Conservation (phyloP, 2,329 filamentous ascomycete species). For the Colletotrichum eremochloae region DNA sequence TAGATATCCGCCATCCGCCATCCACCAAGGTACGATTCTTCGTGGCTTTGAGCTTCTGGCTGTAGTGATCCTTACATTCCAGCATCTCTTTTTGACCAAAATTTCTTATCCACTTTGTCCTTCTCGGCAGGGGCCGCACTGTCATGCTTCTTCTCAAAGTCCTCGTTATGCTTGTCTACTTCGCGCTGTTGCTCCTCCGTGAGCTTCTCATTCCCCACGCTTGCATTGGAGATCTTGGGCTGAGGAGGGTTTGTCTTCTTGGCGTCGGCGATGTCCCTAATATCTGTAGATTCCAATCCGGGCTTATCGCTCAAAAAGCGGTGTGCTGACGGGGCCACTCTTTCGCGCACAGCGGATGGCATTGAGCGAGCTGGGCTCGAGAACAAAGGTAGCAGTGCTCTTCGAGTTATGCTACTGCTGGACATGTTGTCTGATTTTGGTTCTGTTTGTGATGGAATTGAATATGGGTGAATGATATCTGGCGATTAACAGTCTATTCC, state of each 20-base stretch:
- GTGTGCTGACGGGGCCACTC: background rate
- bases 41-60: background rate
- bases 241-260: slow-evolving; percentile 52
- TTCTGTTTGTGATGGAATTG: background rate
- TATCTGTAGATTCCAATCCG: slow-evolving; percentile 30
- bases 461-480: background rate
- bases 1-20: background rate
- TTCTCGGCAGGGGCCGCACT: slow-evolving; percentile 54
- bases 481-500: background rate
- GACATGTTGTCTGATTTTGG: slow-evolving; percentile 2
- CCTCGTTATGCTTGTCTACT: slow-evolving; percentile 69
- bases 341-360: background rate
- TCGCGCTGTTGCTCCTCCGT: slow-evolving; percentile 67
- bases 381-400: background rate
- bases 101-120: slow-evolving; percentile 69
- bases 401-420: background rate
- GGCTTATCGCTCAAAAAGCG: slow-evolving; percentile 34
- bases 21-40: background rate
- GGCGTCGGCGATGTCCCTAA: slow-evolving; percentile 26
- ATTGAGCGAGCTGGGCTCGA: background rate
- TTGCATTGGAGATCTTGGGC: slow-evolving; percentile 67
- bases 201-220: slow-evolving; percentile 54
- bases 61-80: background rate
- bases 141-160: slow-evolving; percentile 69
- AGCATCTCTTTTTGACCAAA: slow-evolving; percentile 55